Percentiles rank a stretch among this genome's conserved stretches.
Evolutionary conservation across 2,329 filamentous ascomycete species (phyloP).

Genomic region (Pezicula neosporulosa): DNA sequence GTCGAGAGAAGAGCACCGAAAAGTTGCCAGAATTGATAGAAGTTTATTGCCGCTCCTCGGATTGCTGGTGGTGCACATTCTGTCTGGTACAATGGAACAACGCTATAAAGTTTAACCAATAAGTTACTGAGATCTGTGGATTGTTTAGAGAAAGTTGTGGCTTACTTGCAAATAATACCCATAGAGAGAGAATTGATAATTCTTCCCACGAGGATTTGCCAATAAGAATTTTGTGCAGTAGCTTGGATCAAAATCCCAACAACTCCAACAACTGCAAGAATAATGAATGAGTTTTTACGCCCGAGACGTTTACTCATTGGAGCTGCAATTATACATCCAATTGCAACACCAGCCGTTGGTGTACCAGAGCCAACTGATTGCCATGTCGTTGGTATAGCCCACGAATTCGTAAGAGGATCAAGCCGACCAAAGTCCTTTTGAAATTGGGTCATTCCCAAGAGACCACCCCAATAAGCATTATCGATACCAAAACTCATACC

Average conservation of each 20-base stretch:
- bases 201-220: background rate
- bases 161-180: slow-evolving; percentile 2
- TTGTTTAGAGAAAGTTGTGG: slow-evolving; percentile 11
- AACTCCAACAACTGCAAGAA: background rate
- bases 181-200: slow-evolving; percentile 1
- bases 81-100: background rate
- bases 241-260: background rate
- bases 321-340: background rate
- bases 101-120: slow-evolving; percentile 9
- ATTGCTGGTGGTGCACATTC: background rate
- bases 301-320: background rate
- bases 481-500: slow-evolving; percentile 2
- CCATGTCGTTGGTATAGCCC: background rate
- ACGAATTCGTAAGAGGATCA: background rate
- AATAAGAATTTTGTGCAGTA: background rate
- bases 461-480: background rate
- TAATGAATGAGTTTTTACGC: background rate
- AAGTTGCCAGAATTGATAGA: slow-evolving; percentile 14
- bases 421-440: background rate
- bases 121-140: slow-evolving; percentile 1
- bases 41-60: slow-evolving; percentile 12
- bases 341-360: background rate
- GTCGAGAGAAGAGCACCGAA: slow-evolving; percentile 11
- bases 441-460: background rate
- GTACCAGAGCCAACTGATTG: slow-evolving; percentile 1